Conservation (phyloP, 1,139 yeast species). For the Pneumocystis sp. region DNA sequence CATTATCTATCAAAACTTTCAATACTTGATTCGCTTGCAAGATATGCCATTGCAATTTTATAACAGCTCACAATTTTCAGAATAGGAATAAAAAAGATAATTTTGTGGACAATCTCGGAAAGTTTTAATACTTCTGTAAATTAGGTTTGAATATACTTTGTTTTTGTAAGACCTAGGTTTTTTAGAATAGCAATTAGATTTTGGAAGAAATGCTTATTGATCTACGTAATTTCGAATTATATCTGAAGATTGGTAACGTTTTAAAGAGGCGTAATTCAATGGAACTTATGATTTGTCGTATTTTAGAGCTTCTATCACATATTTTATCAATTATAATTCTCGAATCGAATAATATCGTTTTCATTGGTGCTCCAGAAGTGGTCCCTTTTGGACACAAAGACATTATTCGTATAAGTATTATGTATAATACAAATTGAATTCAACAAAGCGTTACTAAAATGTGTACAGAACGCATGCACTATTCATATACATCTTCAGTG, state of each 20-base stretch:
- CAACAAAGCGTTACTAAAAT: slow-evolving; percentile 37
- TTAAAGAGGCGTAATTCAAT: slow-evolving; percentile 57
- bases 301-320: slow-evolving; percentile 62
- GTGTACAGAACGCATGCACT: not conserved
- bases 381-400: slow-evolving; percentile 74
- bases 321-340: slow-evolving; percentile 79
- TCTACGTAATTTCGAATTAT: slow-evolving; percentile 56
- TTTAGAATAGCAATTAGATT: slow-evolving; percentile 31
- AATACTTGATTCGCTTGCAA: slow-evolving; percentile 50
- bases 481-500: not conserved
- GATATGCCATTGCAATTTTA: slow-evolving; percentile 77
- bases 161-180: not conserved
- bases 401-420: slow-evolving; percentile 45
- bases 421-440: slow-evolving; percentile 40
- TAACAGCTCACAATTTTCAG: slow-evolving; percentile 93
- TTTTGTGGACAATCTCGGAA: slow-evolving; percentile 94
- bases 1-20: slow-evolving; percentile 41
- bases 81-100: slow-evolving; percentile 88
- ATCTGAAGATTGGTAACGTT: slow-evolving; percentile 55
- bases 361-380: slow-evolving; percentile 91
- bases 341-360: slow-evolving; percentile 63
- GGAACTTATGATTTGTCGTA: slow-evolving; percentile 75
- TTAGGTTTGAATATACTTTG: slow-evolving; percentile 29
- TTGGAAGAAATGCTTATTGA: slow-evolving; percentile 52
- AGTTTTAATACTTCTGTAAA: slow-evolving; percentile 86